Conservation (phyloP, 148 eudicot species). For the Pouteria glomerata region DNA sequence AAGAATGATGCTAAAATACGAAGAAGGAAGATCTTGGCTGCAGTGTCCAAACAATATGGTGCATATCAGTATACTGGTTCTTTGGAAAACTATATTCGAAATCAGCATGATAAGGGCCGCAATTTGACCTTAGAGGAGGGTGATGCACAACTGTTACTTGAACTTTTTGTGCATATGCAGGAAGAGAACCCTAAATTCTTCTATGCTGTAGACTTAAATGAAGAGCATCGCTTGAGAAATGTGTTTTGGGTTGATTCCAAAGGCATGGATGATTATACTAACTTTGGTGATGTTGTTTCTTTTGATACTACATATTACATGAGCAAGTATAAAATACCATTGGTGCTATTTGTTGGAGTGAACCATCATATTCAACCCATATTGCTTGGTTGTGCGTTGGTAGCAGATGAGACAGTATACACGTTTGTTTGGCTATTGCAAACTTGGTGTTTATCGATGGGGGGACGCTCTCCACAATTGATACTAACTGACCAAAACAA, state of each 20-base stretch:
- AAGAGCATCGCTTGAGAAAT: constrained; percentile 61
- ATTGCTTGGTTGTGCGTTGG: constrained; percentile 56
- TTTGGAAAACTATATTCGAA: constrained; percentile 37
- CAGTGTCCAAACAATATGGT: constrained; percentile 45
- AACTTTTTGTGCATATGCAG: constrained; percentile 59
- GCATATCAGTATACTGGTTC: constrained; percentile 44
- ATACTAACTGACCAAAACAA: constrained; percentile 49
- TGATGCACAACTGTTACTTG: constrained; percentile 55
- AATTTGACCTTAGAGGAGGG: constrained; percentile 48
- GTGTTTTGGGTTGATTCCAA: constrained; percentile 66
- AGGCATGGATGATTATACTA: constrained; percentile 49
- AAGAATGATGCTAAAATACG: constrained; percentile 51
- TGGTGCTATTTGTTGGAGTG: constrained; percentile 58
- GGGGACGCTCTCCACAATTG: constrained; percentile 48
- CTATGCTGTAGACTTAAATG: constrained; percentile 59
- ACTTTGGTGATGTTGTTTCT: constrained; percentile 59
- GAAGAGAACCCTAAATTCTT: constrained; percentile 58
- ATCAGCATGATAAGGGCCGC: constrained; percentile 49
- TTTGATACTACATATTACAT: constrained; percentile 50
- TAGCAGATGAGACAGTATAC: constrained; percentile 50
- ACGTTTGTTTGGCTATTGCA: constrained; percentile 56
- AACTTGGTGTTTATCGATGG: constrained; percentile 58
- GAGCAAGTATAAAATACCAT: constrained; percentile 49
- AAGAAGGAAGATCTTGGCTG: constrained; percentile 44
- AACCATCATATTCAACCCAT: constrained; percentile 62